A percentile compares a stretch with the other conserved stretches of the same genome.
phyloP scores from a whole-genome alignment of 768 basidiomycete species.

The Vishniacozyma victoriae region DNA sequence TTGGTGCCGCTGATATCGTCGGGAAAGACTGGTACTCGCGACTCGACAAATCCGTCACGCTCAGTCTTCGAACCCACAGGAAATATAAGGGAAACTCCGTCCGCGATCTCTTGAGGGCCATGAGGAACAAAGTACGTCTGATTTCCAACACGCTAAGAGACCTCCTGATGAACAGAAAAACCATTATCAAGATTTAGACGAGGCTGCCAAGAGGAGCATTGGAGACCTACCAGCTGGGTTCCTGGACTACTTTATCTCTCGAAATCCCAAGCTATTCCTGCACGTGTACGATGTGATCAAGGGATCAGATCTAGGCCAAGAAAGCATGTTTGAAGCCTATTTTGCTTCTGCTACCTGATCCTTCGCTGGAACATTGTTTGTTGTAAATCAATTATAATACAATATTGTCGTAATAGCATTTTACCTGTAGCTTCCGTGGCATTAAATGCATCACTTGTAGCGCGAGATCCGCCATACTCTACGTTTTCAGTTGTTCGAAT shows the following conservation, averaged over 20 bases:
- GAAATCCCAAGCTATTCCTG: slow-evolving; percentile 85
- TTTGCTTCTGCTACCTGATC: no score
- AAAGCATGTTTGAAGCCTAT: slow-evolving; percentile 86
- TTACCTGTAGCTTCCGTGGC: no score
- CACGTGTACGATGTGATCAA: slow-evolving; percentile 84
- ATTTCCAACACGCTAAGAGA: no score
- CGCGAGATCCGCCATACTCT: no score
- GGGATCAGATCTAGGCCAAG: slow-evolving; percentile 63
- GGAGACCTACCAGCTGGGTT: slow-evolving; percentile 90
- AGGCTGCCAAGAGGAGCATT: slow-evolving; percentile 77
- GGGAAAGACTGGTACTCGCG: slow-evolving; percentile 76
- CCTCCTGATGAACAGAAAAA: slow-evolving; percentile 60
- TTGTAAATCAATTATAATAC: no score
- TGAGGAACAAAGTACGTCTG: slow-evolving; percentile 83
- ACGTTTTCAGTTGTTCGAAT: no score
- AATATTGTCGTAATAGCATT: no score
- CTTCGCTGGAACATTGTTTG: no score
- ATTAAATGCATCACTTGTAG: no score
- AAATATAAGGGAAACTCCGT: slow-evolving; percentile 91
- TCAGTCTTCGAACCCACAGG: slow-evolving; percentile 92
- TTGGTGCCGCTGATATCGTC: slow-evolving; percentile 62
- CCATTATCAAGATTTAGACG: slow-evolving; percentile 94
- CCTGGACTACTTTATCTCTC: slow-evolving; percentile 81
- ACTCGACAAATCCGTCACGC: slow-evolving; percentile 82
- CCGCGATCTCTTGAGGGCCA: slow-evolving; percentile 82